Evolutionary conservation across 2,329 filamentous ascomycete species (phyloP).

Genomic region (Escovopsis sp.): DNA sequence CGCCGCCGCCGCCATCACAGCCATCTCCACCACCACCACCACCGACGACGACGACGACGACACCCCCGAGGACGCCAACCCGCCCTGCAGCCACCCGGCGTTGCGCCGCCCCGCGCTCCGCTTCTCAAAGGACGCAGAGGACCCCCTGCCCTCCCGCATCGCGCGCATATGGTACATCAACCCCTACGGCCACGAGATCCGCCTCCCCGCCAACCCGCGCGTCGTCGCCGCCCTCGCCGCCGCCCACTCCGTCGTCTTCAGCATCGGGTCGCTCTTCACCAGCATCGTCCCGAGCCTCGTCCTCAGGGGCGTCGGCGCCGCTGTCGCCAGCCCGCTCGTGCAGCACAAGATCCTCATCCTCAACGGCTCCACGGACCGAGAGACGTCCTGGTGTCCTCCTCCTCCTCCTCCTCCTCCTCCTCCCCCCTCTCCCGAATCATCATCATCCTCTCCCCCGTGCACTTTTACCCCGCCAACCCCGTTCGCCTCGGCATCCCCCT

Average conservation of each 20-base stretch:
- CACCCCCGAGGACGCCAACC: slow-evolving; percentile 62
- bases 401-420: too few species aligned
- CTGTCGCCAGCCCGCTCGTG: slow-evolving; percentile 28
- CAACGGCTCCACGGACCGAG: slow-evolving; percentile 72
- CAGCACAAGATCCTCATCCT: slow-evolving; percentile 68
- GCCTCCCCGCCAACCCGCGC: slow-evolving; percentile 67
- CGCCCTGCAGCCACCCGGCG: slow-evolving; percentile 66
- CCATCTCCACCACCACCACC: slow-evolving; percentile 17
- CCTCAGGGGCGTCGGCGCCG: slow-evolving; percentile 55
- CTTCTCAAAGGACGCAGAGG: slow-evolving; percentile 63
- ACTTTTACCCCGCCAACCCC: too few species aligned
- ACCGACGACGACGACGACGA: slow-evolving; percentile 43
- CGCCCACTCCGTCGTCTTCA: slow-evolving; percentile 65
- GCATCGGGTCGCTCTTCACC: slow-evolving; percentile 88
- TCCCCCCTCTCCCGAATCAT: too few species aligned
- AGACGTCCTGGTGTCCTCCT: slow-evolving; percentile 40
- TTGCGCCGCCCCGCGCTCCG: slow-evolving; percentile 68
- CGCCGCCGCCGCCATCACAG: too few species aligned
- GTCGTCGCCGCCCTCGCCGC: slow-evolving; percentile 53
- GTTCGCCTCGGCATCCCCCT: too few species aligned
- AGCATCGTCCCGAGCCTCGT: slow-evolving; percentile 74
- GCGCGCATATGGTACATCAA: slow-evolving; percentile 92
- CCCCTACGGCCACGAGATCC: slow-evolving; percentile 93
- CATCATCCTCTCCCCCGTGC: too few species aligned
- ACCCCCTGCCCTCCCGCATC: slow-evolving; percentile 66